Evolutionary conservation across 2,329 filamentous ascomycete genomes (phyloP).

Genomic region (Zelopaecilomyces penicillatus): DNA sequence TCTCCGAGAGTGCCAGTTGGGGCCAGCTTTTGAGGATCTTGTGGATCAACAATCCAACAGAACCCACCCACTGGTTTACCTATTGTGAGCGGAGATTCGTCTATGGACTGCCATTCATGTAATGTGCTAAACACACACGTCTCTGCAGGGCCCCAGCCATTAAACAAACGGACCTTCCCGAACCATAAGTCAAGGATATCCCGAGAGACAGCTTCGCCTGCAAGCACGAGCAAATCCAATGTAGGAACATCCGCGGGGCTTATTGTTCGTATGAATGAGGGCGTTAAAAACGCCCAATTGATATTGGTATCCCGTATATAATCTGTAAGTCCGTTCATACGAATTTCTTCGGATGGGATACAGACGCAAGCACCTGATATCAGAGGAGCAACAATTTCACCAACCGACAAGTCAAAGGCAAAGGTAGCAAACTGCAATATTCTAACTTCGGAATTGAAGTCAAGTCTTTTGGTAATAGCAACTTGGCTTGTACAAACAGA

Average conservation of each 20-base stretch:
- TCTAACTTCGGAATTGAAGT: neutral
- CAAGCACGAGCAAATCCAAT: neutral
- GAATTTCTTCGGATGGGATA: neutral
- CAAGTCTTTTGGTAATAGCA: neutral
- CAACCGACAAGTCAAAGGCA: neutral
- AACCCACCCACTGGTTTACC: slow-evolving; percentile 1
- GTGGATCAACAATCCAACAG: slow-evolving; percentile 7
- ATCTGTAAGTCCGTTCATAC: neutral
- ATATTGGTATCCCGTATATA: neutral
- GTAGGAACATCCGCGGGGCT: neutral
- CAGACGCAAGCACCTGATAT: neutral
- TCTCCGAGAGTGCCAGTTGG: too few species aligned
- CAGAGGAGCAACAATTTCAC: neutral
- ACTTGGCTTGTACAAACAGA: neutral
- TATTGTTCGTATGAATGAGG: neutral
- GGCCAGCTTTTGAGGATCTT: neutral
- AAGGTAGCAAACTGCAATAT: neutral
- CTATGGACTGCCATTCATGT: neutral
- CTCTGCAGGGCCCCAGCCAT: too few species aligned
- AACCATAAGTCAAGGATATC: too few species aligned
- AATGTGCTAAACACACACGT: slow-evolving; percentile 1
- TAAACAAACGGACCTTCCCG: too few species aligned
- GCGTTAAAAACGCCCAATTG: neutral
- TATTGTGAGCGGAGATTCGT: neutral
- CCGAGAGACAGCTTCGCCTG: neutral